Conservation (phyloP, 2,329 filamentous ascomycete species). For the Aspergillus pseudotamarii region DNA sequence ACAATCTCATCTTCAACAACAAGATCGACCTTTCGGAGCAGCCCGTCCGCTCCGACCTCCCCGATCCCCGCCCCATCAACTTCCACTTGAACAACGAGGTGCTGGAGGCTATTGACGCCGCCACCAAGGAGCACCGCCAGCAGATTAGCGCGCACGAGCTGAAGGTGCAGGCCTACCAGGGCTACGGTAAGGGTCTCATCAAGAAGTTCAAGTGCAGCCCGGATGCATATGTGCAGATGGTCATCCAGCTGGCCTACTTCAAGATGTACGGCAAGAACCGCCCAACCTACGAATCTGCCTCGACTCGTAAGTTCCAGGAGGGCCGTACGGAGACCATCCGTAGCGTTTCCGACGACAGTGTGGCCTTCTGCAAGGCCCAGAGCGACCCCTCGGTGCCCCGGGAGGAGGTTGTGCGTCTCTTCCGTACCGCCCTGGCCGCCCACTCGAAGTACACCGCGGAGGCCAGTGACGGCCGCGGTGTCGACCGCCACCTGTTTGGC, state of each 20-base stretch:
- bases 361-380: conserved; percentile 88
- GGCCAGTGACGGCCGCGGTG: conserved; percentile 88
- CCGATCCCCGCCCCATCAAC: conserved; percentile 74
- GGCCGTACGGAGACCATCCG: conserved; percentile 97
- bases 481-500: conserved; percentile 95
- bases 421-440: conserved; percentile 77
- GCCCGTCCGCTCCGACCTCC: conserved; percentile 75
- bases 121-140: conserved; percentile 74
- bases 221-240: conserved; percentile 96
- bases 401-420: conserved; percentile 69
- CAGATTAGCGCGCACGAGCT: conserved; percentile 89
- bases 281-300: conserved; percentile 95
- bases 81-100: conserved; percentile 79
- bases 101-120: conserved; percentile 75
- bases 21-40: conserved; percentile 87
- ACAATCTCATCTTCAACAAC: conserved; percentile 88
- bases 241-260: conserved; percentile 96
- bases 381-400: conserved; percentile 66
- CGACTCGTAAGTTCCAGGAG: conserved; percentile 91
- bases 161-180: conserved; percentile 92
- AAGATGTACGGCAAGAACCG: conserved; percentile 99
- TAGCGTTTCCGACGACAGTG: conserved; percentile 84
- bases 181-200: conserved; percentile 96
- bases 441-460: conserved; percentile 91
- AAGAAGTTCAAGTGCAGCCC: conserved; percentile 99